Evolutionary conservation across 306 rosid genomes (phyloP), one percentile per base, ranked within the genome.

Genomic region (Ormosia emarginata): DNA sequence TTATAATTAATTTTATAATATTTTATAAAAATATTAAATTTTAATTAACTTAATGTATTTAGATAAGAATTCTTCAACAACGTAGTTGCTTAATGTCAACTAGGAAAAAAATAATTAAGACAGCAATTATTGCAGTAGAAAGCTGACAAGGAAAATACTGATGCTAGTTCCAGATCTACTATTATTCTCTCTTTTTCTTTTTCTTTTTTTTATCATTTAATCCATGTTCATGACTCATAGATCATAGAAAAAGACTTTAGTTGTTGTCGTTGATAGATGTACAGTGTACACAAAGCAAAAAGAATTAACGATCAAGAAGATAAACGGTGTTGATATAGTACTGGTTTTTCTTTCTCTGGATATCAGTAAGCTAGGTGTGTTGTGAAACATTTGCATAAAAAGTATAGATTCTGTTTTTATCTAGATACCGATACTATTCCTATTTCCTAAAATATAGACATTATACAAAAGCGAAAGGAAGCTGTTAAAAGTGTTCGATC

Each of bases 121-220:
- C 12, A 14, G 15, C 79, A 39, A 73, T 63, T 29, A 73, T 52
- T 81, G 77, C 14, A 13, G 17, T 17, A 36, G 64, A 63, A 80
- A 85, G 58, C 52, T 15, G 65, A 32, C 75, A 61, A 57, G 75
- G 8, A 70, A 33, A 76, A 75, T 13, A 40, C 33, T 3, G 40
- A 58, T 56, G 74, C 15, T 53, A 36, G 14, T 58, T 24, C 7
- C n/a, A 61, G 80, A 83, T 71, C 83, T 62, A 41, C 64, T 33
- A 46, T 33, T 55, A 40, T 43, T 2, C 4, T 7, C 8, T 75
- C 32, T 2, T 12, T 13, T 41, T 18, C 6, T 40, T 0, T 24
- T 30, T 40, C 0, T 24, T 30, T 43, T 15, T 29, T 32, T 70
- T n/a, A 4, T 2, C 24, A 24, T 24, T 24, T 24, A 24, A 24